A percentile compares a stretch with the other conserved stretches of the same genome.
These are phyloP conservation scores for Heterobasidion parviporum DNA, from an alignment of 1,284 basidiomycete genomes.

Conservation along the genomic window DNA sequence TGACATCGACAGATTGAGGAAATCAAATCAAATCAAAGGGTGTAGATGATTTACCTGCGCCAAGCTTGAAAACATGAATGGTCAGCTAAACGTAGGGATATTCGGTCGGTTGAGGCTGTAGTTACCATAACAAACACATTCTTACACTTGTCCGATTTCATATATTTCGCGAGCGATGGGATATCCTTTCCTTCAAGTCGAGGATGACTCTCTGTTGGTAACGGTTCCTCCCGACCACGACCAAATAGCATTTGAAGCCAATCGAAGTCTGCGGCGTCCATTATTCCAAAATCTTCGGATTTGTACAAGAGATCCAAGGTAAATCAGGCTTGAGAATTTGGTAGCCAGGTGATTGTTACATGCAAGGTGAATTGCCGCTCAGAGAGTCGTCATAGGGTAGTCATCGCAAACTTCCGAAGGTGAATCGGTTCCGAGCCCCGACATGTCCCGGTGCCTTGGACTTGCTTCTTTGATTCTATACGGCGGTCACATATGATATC, in stretches of 20 bases:
- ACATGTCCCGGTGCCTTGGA: no score
- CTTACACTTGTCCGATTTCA: conserved; percentile 56
- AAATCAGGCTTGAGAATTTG: no score
- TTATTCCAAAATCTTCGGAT: not conserved
- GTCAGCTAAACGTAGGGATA: not conserved
- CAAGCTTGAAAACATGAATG: conserved; percentile 10
- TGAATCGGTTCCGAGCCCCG: no score
- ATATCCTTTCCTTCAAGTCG: conserved; percentile 28
- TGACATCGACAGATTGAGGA: not conserved
- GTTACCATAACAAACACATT: conserved; percentile 69
- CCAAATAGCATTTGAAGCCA: not conserved
- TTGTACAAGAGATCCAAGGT: no score
- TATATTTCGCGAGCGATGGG: conserved; percentile 52
- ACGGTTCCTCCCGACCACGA: not conserved
- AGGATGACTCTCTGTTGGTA: not conserved
- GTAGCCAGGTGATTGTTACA: no score
- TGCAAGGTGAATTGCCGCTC: no score
- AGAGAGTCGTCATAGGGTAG: no score
- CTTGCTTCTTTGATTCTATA: no score
- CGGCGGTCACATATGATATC: no score
- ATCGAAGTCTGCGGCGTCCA: not conserved
- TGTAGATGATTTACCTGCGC: conserved; percentile 15
- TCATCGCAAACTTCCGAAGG: no score
- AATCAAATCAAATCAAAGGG: not conserved
- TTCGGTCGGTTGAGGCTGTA: conserved; percentile 4